Evolutionary conservation across 2,329 filamentous ascomycete genomes (phyloP).

Genomic region (Botrytis elliptica): DNA sequence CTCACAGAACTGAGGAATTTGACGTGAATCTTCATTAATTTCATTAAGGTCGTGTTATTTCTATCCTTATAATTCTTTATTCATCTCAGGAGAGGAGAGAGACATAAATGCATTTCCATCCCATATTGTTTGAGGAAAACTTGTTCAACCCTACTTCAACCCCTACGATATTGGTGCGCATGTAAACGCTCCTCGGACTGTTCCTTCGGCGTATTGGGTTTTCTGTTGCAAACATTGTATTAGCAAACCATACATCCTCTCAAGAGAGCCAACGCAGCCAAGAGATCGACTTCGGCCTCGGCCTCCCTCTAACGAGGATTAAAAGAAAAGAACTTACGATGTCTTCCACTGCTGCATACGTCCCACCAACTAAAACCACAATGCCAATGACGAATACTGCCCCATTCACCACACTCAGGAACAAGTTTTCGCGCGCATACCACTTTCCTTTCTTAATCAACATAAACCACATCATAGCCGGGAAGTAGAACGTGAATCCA

Average conservation of each 20-base stretch:
- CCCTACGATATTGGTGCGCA: conserved; percentile 11
- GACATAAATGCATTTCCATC: neutral
- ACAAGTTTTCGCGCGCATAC: conserved; percentile 31
- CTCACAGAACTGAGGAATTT: neutral
- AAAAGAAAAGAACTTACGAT: neutral
- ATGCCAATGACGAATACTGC: neutral
- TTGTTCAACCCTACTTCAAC: neutral
- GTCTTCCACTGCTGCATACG: neutral
- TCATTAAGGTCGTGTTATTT: neutral
- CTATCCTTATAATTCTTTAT: neutral
- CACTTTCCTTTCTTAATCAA: conserved; percentile 34
- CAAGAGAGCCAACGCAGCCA: neutral
- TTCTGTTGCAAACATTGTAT: neutral
- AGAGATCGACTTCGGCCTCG: neutral
- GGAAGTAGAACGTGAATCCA: conserved; percentile 36
- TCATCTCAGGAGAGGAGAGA: neutral
- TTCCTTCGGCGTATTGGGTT: conserved; percentile 12
- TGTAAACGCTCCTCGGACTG: conserved; percentile 16
- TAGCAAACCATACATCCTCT: neutral
- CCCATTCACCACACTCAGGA: neutral
- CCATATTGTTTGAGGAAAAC: neutral
- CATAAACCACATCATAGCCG: conserved; percentile 27
- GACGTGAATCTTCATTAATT: neutral
- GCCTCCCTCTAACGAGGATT: neutral
- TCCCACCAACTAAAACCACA: neutral